Evolutionary conservation across 106 monocot genomes (phyloP), one percentile per base, ranked within the genome.

Genomic region (Posidonia australis): DNA sequence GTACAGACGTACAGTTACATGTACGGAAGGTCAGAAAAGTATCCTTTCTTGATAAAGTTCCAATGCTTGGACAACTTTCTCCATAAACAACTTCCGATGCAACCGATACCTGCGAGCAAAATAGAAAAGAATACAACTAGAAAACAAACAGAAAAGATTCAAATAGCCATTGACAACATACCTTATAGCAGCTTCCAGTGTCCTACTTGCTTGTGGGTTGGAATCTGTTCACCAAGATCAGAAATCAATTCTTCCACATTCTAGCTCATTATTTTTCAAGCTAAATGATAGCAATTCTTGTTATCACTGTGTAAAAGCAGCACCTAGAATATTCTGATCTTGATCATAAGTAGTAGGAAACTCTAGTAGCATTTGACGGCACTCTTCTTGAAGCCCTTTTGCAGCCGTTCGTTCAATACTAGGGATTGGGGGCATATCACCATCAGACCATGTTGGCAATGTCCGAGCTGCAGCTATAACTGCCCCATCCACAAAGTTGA

Each of bases 1-100:
- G 36, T 4, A 7, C 36, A 36, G n/a, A n/a, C n/a, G n/a, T n/a
- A n/a, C n/a, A n/a, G n/a, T n/a, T 7, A 36, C 36, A 41, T 12
- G 61, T 46, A 47, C 44, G 46, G 29, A 28, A 57, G 26, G 20
- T 74, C 49, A 74, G 49, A 84, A 96, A 58, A 96, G 44, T 62
- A 96, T 77, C 28, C 82, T 90, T 16, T 96, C 84, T 56, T 96
- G 96, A 67, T 96, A 96, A 26, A 87, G 53, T 67, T 96, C 90
- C 49, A 96, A 76, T 43, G 84, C 80, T 31, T 84, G 84, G 22
- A 87, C 82, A 51, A 84, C 70, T 69, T 96, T 96, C 44, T 80
- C 80, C 6, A 96, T 44, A 49, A 90, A 82, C 76, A 84, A 58
- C 72, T 96, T 96, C 47, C 82, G 43, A 52, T 96, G 82, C 69